phyloP scores from a whole-genome alignment of 2,329 filamentous ascomycete genomes.

The Westerdykella aurantiaca region DNA sequence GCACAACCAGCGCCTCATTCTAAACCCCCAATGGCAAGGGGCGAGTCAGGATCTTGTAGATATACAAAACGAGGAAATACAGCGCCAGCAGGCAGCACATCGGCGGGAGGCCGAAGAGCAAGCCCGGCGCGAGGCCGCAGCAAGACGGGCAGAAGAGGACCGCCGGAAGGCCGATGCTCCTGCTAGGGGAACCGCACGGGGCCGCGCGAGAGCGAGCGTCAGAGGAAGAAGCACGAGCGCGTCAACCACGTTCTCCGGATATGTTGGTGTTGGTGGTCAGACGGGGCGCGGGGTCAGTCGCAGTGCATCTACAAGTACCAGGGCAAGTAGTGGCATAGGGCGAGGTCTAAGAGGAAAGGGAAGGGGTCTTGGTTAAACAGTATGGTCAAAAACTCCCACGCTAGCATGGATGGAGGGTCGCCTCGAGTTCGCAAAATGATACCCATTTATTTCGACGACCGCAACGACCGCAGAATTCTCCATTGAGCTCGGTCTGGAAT shows the following conservation, averaged over 20 bases:
- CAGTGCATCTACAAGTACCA: slow-evolving; percentile 41
- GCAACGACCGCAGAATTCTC: no score
- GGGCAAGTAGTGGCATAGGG: slow-evolving; percentile 42
- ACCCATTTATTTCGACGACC: no score
- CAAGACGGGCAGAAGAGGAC: slow-evolving; percentile 47
- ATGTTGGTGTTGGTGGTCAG: slow-evolving; percentile 42
- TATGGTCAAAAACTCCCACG: neutral
- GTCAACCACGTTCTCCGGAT: slow-evolving; percentile 29
- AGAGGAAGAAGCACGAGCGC: slow-evolving; percentile 27
- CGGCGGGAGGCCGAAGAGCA: slow-evolving; percentile 73
- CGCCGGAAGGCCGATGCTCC: slow-evolving; percentile 56
- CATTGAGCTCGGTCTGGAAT: no score
- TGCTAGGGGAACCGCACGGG: slow-evolving; percentile 39
- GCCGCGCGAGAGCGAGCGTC: slow-evolving; percentile 31
- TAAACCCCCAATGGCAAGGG: slow-evolving; percentile 85
- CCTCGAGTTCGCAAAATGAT: no score
- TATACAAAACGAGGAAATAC: slow-evolving; percentile 70
- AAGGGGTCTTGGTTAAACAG: slow-evolving; percentile 20
- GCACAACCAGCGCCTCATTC: slow-evolving; percentile 87
- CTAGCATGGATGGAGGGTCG: no score
- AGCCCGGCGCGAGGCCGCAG: slow-evolving; percentile 65
- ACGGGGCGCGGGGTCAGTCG: slow-evolving; percentile 46
- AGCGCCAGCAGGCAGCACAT: slow-evolving; percentile 71
- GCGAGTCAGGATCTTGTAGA: slow-evolving; percentile 81
- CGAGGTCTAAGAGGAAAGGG: slow-evolving; percentile 35